Evolutionary conservation across 2,329 filamentous ascomycete species (phyloP), one percentile per base, ranked within the genome.

Genomic region (Neocatenulostroma microsporum): DNA sequence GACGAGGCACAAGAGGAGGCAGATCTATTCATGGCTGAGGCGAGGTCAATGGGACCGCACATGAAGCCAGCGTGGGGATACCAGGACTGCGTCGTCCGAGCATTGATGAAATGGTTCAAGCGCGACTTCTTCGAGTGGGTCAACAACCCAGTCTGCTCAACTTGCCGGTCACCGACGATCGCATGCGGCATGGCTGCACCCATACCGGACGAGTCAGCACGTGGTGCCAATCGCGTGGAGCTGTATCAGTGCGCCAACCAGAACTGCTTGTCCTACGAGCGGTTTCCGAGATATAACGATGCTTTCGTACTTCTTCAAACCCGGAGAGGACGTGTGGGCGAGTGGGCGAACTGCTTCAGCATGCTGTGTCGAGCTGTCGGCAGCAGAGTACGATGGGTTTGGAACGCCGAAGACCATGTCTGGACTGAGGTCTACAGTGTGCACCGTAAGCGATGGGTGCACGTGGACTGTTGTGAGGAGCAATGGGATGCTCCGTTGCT

Each of bases 381-480:
- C 33, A 84, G 83, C 42, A 77, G 89, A 43, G 87, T 95, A 17
- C 78, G 91, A 54, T 98, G 91, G 91, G 83, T 98, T 9, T 98
- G 91, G 91, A 96, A 96, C 51, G 82, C 83, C 20, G 91, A 96
- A 62, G 91, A 96, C 60, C 85, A 95, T 56, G 85, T 95, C 18
- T 98, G 91, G 91, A 94, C 88, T 1, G 91, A 96, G 54, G 82
- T 96, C 11, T 98, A 94, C 66, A 95, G 88, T 2, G 84, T 91
- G 45, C 87, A 94, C 63, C 82, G 89, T 56, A 80, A 83, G 60
- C 78, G 87, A 58, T 98, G 91, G 91, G 74, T 96, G n/a, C 89
- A 96, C 50, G 87, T 95, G 27, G 91, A 98, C 60, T 80, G 82
- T 21, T 95, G 89, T 55, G 91, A 96, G 60, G 89, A 89, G 57